Evolutionary conservation across 371 early-diverging fungal genomes (phyloP).

Genomic region (Rhizopus microsporus): DNA sequence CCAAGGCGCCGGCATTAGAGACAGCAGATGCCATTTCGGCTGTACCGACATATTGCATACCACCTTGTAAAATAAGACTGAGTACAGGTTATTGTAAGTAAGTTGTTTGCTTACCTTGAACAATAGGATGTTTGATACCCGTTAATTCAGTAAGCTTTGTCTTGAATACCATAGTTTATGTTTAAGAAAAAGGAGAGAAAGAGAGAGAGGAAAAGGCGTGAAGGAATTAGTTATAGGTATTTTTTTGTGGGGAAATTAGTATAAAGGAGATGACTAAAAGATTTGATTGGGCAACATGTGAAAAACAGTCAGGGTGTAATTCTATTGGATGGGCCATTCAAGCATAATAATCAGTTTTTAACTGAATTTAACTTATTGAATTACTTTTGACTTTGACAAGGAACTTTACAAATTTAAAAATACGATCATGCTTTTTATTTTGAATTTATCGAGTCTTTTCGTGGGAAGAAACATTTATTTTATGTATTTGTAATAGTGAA

Average conservation of each 20-base stretch:
- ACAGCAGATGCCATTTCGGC: slow-evolving; percentile 86
- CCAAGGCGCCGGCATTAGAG: slow-evolving; percentile 97
- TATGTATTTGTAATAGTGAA: no score
- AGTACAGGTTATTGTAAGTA: background rate
- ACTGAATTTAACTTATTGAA: no score
- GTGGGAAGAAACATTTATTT: no score
- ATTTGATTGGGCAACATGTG: background rate
- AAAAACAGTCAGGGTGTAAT: no score
- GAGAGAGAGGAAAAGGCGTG: slow-evolving; percentile 1
- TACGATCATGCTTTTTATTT: no score
- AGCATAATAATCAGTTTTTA: no score
- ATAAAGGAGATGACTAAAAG: background rate
- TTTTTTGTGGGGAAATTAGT: background rate
- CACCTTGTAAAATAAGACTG: slow-evolving; percentile 12
- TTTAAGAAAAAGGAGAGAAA: slow-evolving; percentile 15
- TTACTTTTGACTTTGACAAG: no score
- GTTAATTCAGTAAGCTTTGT: slow-evolving; percentile 66
- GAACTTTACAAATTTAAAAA: no score
- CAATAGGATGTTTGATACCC: slow-evolving; percentile 72
- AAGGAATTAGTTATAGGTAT: background rate
- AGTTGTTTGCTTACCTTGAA: slow-evolving; percentile 43
- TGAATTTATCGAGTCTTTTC: no score
- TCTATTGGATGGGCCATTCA: no score
- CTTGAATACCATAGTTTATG: slow-evolving; percentile 49
- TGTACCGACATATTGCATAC: slow-evolving; percentile 60